Conservation (phyloP, 495 filamentous ascomycete genomes). For the Daldinia concentrica region DNA sequence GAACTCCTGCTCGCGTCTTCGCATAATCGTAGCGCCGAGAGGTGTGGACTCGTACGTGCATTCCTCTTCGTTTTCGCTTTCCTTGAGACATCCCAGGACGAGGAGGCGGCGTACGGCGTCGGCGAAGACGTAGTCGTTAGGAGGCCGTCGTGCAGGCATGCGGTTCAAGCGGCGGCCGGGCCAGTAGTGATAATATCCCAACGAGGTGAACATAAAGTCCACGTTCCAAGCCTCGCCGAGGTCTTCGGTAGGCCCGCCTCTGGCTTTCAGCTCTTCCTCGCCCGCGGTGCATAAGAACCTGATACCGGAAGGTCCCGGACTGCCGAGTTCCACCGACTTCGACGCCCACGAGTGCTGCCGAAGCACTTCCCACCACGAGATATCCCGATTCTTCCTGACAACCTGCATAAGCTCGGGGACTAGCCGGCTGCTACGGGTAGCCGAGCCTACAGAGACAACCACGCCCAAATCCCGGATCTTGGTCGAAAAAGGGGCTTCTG, state of each 20-base stretch:
- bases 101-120: not conserved
- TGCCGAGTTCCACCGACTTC: not conserved
- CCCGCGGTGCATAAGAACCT: not conserved
- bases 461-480: not conserved
- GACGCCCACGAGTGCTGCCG: not conserved
- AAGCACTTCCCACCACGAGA: not conserved
- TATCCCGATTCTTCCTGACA: not conserved
- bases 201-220: not conserved
- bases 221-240: not conserved
- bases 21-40: not conserved
- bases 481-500: not conserved
- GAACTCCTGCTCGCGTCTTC: not conserved
- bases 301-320: not conserved
- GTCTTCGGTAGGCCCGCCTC: not conserved
- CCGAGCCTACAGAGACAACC: not conserved
- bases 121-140: not conserved
- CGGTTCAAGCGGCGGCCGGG: not conserved
- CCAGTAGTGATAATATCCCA: not conserved
- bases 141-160: not conserved
- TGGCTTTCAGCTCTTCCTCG: not conserved
- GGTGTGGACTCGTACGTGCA: not conserved
- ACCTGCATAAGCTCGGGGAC: not conserved
- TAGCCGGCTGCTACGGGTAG: not conserved
- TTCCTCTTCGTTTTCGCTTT: not conserved
- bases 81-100: not conserved